phyloP scores from a whole-genome alignment of 2,329 filamentous ascomycete genomes.

The Colletotrichum kahawae region DNA sequence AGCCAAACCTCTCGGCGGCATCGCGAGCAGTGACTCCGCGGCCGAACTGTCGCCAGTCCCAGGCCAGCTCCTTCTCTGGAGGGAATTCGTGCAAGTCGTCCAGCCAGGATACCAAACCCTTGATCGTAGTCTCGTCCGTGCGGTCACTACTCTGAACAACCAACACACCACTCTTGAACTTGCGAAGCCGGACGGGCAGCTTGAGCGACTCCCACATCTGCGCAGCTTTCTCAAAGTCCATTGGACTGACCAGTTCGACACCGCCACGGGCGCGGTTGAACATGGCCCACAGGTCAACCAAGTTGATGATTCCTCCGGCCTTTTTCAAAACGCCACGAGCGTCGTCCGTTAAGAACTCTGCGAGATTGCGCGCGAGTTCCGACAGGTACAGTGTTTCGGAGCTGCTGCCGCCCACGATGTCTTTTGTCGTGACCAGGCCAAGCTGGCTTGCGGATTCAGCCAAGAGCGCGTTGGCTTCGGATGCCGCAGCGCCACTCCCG shows the following conservation, averaged over 20 bases:
- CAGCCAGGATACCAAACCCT: conserved; percentile 78
- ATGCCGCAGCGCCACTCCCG: conserved; percentile 62
- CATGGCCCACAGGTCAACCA: conserved; percentile 91
- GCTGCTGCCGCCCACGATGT: conserved; percentile 79
- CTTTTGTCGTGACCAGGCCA: conserved; percentile 91
- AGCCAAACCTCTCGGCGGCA: conserved; percentile 86
- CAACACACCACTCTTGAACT: conserved; percentile 92
- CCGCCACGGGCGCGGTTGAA: conserved; percentile 94
- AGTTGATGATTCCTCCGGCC: conserved; percentile 85
- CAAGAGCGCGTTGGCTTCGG: conserved; percentile 76
- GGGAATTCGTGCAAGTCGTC: conserved; percentile 71
- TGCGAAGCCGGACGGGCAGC: conserved; percentile 83
- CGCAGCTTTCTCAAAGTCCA: conserved; percentile 90
- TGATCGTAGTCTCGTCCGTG: conserved; percentile 89
- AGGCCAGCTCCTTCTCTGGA: conserved; percentile 67
- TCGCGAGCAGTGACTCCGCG: conserved; percentile 90
- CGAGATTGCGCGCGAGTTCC: conserved; percentile 82
- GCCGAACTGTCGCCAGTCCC: conserved; percentile 82
- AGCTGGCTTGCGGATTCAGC: conserved; percentile 84
- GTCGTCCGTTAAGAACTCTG: conserved; percentile 90
- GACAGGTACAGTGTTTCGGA: conserved; percentile 88
- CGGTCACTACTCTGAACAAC: conserved; percentile 89
- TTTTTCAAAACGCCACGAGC: conserved; percentile 76
- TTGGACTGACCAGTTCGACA: conserved; percentile 90
- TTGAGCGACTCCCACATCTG: conserved; percentile 86